These are phyloP conservation scores for Bruguiera gymnorhiza DNA, from an alignment of 345 rosid species.

Conservation along the genomic window DNA sequence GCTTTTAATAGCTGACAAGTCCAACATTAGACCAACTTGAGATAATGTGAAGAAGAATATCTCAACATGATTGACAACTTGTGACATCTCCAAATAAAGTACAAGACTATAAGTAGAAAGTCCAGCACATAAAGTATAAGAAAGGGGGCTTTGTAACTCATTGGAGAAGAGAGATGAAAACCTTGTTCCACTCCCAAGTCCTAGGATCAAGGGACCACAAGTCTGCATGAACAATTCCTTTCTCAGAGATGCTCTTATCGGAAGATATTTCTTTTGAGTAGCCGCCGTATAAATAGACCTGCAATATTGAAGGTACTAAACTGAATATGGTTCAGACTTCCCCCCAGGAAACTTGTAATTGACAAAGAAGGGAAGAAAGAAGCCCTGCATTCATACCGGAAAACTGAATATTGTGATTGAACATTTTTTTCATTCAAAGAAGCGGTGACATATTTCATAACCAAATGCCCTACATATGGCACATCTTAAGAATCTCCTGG, in stretches of 20 bases:
- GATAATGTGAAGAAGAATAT: too few relatives aligned
- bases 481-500: background rate
- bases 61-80: background rate
- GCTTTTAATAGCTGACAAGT: background rate
- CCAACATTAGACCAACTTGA: background rate
- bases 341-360: background rate
- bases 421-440: too few relatives aligned
- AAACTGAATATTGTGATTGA: too few relatives aligned
- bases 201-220: conserved; percentile 97
- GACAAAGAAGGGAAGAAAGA: background rate
- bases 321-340: background rate
- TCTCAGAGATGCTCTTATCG: conserved; percentile 73
- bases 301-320: conserved; percentile 19
- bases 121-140: background rate
- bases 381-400: too few relatives aligned
- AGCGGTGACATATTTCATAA: background rate
- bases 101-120: too few relatives aligned
- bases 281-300: conserved; percentile 90
- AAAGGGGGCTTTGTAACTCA: conserved; percentile 2
- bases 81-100: too few relatives aligned
- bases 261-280: conserved; percentile 88
- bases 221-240: conserved; percentile 87
- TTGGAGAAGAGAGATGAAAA: conserved; percentile 25
- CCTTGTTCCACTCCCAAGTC: conserved; percentile 99
- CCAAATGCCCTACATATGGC: background rate